Base-by-base conservation (phyloP, 139 green algal species). In the Diplosphaera chodatii region DNA sequence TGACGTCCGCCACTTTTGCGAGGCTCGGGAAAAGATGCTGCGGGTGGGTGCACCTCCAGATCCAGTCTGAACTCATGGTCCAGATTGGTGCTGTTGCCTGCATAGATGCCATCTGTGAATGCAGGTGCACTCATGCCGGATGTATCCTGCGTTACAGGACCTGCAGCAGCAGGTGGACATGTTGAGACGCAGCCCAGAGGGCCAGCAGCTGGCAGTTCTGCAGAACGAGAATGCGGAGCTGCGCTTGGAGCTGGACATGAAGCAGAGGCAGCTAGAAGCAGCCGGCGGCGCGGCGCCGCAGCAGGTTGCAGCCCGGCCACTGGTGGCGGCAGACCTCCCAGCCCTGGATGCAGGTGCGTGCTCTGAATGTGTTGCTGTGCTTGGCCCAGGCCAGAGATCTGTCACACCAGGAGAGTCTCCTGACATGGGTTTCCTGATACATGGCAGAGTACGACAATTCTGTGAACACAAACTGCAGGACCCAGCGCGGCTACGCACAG, bases 1-100 rank as follows among this genome's bases (percentile, higher is more conserved):
- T 0, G 68, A 87, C 0, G 85, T 95, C 5, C 69, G 90, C 1
- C 71, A 71, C 28, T 83, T 89, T 67, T 87, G 88, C 69, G 82
- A 92, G 76, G 78, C 77, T 33, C 73, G 84, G 1, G 82, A 88
- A 41, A 32, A 40, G 4, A 62, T 63, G 28, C 13, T 83, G 41
- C 21, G 70, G 64, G 76, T 80, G 55, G 8, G 70, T 18, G 23
- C 25, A 32, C 27, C 18, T 23, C 3, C 48, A 59, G n/a, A n/a
- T n/a, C n/a, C n/a, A n/a, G n/a, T n/a, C n/a, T n/a, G n/a, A n/a
- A n/a, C n/a, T n/a, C n/a, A n/a, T n/a, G n/a, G n/a, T n/a, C n/a
- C n/a, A n/a, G n/a, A n/a, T n/a, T 48, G 37, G 37, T 48, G 6
- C 37, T 48, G 37, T 6, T 48, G 10, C 37, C 37, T 48, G 37